Evolutionary conservation across 768 basidiomycete genomes (phyloP), one percentile per base, ranked within the genome.

Genomic region (Leucocoprinus leucothites): DNA sequence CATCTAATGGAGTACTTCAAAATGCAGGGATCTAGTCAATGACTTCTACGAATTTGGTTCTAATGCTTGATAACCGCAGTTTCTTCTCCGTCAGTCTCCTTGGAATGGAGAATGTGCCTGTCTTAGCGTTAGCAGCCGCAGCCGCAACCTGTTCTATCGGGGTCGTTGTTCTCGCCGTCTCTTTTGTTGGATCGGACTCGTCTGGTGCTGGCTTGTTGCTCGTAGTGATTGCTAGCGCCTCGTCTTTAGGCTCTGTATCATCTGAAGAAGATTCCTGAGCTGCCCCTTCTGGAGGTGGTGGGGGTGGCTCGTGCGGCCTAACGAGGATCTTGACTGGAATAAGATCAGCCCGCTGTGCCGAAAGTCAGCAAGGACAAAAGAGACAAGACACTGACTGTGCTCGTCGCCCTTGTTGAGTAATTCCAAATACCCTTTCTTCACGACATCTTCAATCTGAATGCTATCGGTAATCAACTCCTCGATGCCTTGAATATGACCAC

Each of bases 381-480:
- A n/a, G n/a, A n/a, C 6, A 22, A 34, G 42, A 28, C 6, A 58
- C 72, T 51, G 34, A 76, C 77, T 69, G 51, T 80, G 75, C 1
- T 64, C 63, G 26, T 73, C 70, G 58, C 75, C 74, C 38, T 76
- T 69, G 31, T 69, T 62, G 24, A 76, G 53, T 11, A 80, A 65
- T n/a, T 68, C 64, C 45, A 72, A 61, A 49, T 80, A 69, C 1
- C 78, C 78, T 47, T 75, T 64, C 51, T 74, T 69, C 9, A 79
- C 69, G n/a, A 78, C 61, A 52, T 79, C 77, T 16, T 77, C 67
- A 4, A 81, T 56, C 1, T 57, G 47, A 24, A 79, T 77, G 51
- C 66, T 73, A 26, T 65, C 65, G 1, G 78, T 79, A 57, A 81
- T 74, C 21, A 80, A 53, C 19, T 71, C 67, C 48, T 74, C 73